A percentile compares a stretch with the other conserved stretches of the same genome.
Conservation (phyloP, 352 stramenopile species). For the Pythium sukuiense region DNA sequence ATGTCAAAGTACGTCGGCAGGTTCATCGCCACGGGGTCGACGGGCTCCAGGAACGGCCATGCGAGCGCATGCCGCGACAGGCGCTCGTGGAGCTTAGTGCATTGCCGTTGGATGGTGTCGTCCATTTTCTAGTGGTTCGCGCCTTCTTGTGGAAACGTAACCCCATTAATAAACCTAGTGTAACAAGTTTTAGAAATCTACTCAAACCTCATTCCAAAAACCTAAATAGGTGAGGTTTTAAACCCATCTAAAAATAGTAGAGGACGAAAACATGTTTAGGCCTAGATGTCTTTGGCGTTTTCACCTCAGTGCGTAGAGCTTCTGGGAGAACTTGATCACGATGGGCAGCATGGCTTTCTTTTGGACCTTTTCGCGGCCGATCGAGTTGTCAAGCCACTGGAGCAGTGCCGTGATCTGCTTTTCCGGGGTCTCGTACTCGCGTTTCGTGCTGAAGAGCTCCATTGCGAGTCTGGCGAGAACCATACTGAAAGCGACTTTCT, state of each 20-base stretch:
- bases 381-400: slow-evolving; percentile 79
- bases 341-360: slow-evolving; percentile 60
- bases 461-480: slow-evolving; percentile 63
- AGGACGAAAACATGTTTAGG: not conserved
- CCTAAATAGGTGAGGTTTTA: not conserved
- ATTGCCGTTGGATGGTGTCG: slow-evolving; percentile 48
- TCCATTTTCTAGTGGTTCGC: slow-evolving; percentile 31
- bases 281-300: not conserved
- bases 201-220: not conserved
- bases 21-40: slow-evolving; percentile 92
- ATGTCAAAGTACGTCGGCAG: slow-evolving; percentile 95
- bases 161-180: not conserved
- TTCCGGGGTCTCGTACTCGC: slow-evolving; percentile 70
- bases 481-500: slow-evolving; percentile 73
- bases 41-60: slow-evolving; percentile 92
- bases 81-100: slow-evolving; percentile 61
- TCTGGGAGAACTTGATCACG: slow-evolving; percentile 74
- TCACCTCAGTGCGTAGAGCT: slow-evolving; percentile 45
- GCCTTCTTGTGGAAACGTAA: not conserved
- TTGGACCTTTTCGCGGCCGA: slow-evolving; percentile 66
- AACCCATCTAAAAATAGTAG: too few relatives aligned
- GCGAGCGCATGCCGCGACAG: slow-evolving; percentile 61
- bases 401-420: slow-evolving; percentile 68
- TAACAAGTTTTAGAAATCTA: not conserved
- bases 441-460: slow-evolving; percentile 62